Evolutionary conservation across 345 rosid species (phyloP), one percentile per base, ranked within the genome.

Genomic region (Luvunga scandens): DNA sequence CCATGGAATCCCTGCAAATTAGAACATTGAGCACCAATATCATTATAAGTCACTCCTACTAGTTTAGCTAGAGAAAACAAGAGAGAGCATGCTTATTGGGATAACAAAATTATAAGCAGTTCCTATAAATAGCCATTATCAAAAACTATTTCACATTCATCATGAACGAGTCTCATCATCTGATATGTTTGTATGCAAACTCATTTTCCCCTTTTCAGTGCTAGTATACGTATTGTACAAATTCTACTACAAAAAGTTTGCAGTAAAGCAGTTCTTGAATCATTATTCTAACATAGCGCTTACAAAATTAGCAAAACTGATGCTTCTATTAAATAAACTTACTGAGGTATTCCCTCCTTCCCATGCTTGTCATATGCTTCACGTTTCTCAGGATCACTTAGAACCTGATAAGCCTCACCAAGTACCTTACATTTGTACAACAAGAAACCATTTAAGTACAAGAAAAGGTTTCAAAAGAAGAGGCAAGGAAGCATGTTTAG

Each of bases 321-420:
- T 63, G 55, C 30, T 71, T 36, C 1, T 59, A 56, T 39, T 38
- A 45, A 3, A 57, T 45, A 76, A 81, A 92, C 99, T 84, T 89
- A 96, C 99, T 83, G 88, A 21, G 77, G 80, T 42, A 97, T 71
- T 69, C 95, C 98, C 71, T 84, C 92, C 88, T 93, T 96, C 72
- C 99, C 99, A 83, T 82, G 71, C 78, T 86, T 93, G 87, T 96
- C 92, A 82, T 94, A 96, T 56, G 93, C 88, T 77, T 84, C 89
- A 71, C 98, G 98, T 81, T 93, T 94, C 76, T 87, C 92, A 1
- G 98, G 95, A 86, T 97, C 98, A 79, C 98, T 90, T 73, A 97
- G 80, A 45, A 97, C 86, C 87, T 94, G 98, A 82, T 94, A 96
- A 27, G 99, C 98, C 88, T 97, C 98, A 33, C 98, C 97, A 69